Evolutionary conservation across 768 basidiomycete genomes (phyloP).

Genomic region (Boletus fagicola): DNA sequence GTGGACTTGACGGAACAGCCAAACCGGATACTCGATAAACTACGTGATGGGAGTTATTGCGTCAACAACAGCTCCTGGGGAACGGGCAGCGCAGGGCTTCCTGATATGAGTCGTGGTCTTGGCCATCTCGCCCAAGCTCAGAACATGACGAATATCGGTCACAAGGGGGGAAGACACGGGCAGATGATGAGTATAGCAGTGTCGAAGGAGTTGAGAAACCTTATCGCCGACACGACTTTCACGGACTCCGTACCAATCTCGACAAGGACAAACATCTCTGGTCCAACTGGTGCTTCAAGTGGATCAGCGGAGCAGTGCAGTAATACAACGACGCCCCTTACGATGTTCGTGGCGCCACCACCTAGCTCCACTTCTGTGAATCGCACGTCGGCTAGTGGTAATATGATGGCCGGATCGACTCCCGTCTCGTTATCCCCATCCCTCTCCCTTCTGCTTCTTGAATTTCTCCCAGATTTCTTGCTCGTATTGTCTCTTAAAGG

Average conservation of each 20-base stretch:
- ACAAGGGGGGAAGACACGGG: slow-evolving; percentile 25
- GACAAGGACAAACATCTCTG: slow-evolving; percentile 36
- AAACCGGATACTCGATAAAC: slow-evolving; percentile 73
- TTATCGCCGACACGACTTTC: slow-evolving; percentile 50
- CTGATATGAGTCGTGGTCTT: not conserved
- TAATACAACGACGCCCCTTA: slow-evolving; percentile 18
- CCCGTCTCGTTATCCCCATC: slow-evolving; percentile 45
- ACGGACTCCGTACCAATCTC: slow-evolving; percentile 47
- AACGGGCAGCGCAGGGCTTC: not conserved
- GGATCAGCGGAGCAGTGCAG: slow-evolving; percentile 11
- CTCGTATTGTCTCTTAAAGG: slow-evolving; percentile 93
- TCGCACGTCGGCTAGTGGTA: slow-evolving; percentile 8
- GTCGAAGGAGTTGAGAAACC: slow-evolving; percentile 51
- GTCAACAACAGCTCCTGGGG: slow-evolving; percentile 50
- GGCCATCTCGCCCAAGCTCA: slow-evolving; percentile 17
- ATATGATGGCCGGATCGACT: slow-evolving; percentile 32
- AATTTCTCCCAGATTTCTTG: slow-evolving; percentile 72
- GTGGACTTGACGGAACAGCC: slow-evolving; percentile 90
- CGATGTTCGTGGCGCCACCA: slow-evolving; percentile 18
- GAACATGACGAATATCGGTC: slow-evolving; percentile 19
- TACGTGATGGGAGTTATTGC: slow-evolving; percentile 74
- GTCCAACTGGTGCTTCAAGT: slow-evolving; percentile 21
- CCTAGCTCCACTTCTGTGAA: slow-evolving; percentile 17
- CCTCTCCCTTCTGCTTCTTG: slow-evolving; percentile 49
- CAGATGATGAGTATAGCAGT: slow-evolving; percentile 37